phyloP scores from a whole-genome alignment of 2,329 filamentous ascomycete genomes.

The Fusarium redolens region DNA sequence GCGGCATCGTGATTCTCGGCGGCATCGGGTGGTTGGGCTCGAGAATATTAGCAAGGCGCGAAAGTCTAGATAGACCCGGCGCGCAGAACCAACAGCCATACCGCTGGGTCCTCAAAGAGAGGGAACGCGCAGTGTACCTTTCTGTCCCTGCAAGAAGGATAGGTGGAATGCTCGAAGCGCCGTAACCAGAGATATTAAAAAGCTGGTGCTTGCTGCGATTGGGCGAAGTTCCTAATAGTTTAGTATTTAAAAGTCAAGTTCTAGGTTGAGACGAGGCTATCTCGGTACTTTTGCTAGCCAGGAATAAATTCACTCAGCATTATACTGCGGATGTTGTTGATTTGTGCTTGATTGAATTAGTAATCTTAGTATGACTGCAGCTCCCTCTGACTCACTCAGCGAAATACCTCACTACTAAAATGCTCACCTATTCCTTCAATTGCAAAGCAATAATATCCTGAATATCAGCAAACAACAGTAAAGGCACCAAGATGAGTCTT shows the following conservation, averaged over 20 bases:
- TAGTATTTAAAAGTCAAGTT: background rate
- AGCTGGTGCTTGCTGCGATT: background rate
- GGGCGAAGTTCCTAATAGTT: background rate
- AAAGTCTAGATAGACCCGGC: no score
- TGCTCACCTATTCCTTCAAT: rapidly evolving
- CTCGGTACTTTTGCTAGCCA: rapidly evolving
- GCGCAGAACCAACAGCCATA: background rate
- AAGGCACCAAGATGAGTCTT: conserved; percentile 47
- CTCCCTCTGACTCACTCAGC: background rate
- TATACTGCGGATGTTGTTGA: background rate
- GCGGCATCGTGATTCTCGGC: rapidly evolving
- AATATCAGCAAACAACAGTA: rapidly evolving
- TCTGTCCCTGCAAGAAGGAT: background rate
- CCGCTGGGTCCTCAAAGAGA: no score
- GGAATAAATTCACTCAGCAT: background rate
- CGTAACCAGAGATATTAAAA: background rate
- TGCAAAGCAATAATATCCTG: rapidly evolving
- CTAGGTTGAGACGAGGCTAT: rapidly evolving
- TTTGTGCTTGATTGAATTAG: background rate
- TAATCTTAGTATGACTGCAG: background rate
- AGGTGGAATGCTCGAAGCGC: background rate
- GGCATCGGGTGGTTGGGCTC: background rate
- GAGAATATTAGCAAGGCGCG: background rate
- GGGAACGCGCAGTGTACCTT: no score
- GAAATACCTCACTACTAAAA: background rate